Evolutionary conservation across 2,329 filamentous ascomycete genomes (phyloP).

Genomic region (Sarocladium kiliense): DNA sequence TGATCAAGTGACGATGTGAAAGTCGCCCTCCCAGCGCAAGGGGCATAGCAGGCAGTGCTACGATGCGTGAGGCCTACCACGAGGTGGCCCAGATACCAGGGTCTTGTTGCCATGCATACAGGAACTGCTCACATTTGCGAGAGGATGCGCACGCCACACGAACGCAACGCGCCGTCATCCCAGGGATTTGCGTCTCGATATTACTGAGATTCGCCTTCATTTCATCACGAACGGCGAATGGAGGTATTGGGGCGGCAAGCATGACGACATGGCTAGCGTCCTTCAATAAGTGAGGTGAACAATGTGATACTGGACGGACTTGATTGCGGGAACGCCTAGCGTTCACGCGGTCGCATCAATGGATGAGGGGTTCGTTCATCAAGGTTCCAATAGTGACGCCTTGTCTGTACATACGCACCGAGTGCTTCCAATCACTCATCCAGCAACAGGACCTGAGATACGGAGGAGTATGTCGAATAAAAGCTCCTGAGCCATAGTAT

Average conservation of each 20-base stretch:
- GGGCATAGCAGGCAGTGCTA: constrained; percentile 2
- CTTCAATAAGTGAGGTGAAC: not conserved
- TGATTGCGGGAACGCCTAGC: not conserved
- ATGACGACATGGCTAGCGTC: constrained; percentile 3
- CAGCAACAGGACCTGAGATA: not conserved
- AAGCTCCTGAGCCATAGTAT: not conserved
- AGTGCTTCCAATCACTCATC: no score
- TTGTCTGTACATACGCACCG: no score
- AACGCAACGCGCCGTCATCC: not conserved
- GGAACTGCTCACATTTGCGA: not conserved
- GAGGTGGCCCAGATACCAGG: not conserved
- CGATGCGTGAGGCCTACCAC: not conserved
- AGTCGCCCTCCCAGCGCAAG: not conserved
- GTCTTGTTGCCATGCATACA: constrained; percentile 1
- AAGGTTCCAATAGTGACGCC: not conserved
- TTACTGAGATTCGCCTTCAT: not conserved
- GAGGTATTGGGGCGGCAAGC: not conserved
- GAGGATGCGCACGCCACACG: constrained; percentile 2
- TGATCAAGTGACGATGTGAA: constrained; percentile 8
- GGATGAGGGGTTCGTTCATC: constrained; percentile 6
- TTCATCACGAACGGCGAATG: not conserved
- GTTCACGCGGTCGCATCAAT: not conserved
- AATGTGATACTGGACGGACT: not conserved
- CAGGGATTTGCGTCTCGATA: not conserved
- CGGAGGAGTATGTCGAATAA: not conserved